Percentiles rank a stretch among this genome's conserved stretches.
phyloP scores from a whole-genome alignment of 768 basidiomycete genomes.

The Lentinula aciculospora region DNA sequence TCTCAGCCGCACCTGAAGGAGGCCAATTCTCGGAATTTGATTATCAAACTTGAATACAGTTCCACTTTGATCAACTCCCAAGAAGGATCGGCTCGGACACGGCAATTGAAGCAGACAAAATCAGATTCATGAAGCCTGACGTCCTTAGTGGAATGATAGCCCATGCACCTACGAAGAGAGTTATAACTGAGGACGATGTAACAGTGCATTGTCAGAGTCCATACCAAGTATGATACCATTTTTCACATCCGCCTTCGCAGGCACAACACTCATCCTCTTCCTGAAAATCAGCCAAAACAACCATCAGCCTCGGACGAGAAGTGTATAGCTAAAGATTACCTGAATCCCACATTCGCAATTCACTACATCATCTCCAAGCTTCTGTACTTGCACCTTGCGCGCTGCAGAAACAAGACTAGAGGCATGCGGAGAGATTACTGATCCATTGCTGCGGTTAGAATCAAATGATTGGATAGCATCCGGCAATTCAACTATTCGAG shows the following conservation, averaged over 20 bases:
- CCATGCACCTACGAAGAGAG: conserved; percentile 27
- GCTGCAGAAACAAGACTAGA: not conserved
- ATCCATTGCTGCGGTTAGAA: not conserved
- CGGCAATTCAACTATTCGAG: conserved; percentile 18
- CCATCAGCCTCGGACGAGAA: not conserved
- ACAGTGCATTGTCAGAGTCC: conserved; percentile 13
- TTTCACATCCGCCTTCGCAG: conserved; percentile 69
- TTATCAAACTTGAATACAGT: conserved; percentile 51
- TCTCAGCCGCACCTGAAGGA: conserved; percentile 51
- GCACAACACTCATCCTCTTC: conserved; percentile 49
- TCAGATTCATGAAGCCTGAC: conserved; percentile 48
- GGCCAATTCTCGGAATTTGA: conserved; percentile 63
- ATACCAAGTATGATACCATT: conserved; percentile 77
- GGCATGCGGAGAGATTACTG: not conserved
- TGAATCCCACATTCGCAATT: conserved; percentile 68
- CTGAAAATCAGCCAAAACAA: conserved; percentile 24
- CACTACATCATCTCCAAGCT: conserved; percentile 31
- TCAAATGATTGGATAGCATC: conserved; percentile 33
- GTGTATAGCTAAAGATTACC: conserved; percentile 27
- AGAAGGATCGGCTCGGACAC: conserved; percentile 55
- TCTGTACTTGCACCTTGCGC: not conserved
- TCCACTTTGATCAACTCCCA: conserved; percentile 66
- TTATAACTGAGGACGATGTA: conserved; percentile 5
- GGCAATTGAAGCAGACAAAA: conserved; percentile 76
- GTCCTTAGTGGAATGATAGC: conserved; percentile 59